Evolutionary conservation across 345 rosid genomes (phyloP), one percentile per base, ranked within the genome.

Genomic region (Gossypium anomalum): DNA sequence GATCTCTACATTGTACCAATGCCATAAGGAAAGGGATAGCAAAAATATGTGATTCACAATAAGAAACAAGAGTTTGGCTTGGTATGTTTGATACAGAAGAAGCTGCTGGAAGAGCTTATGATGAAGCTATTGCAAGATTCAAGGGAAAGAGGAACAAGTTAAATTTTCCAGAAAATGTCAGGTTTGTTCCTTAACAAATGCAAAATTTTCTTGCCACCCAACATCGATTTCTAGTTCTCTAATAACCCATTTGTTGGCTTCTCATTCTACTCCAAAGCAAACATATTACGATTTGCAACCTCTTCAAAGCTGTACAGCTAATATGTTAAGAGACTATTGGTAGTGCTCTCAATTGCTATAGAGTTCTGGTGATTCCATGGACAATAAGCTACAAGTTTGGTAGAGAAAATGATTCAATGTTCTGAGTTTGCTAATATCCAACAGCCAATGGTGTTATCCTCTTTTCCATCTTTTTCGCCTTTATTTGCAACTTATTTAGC

Each of bases 11-110:
- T 34, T 34, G 7, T 34, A 5, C 7, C 7, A 34, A 34, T 34
- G 63, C 98, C 97, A 0, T 89, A 94, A 94, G 97, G 97, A 88
- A 89, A 73, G 90, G 97, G 97, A 96, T 93, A 0, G 97, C 94
- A 0, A 94, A 93, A 83, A 93, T 93, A 57, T 87, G 97, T 0
- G 98, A 90, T 76, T 92, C 94, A 0, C 89, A 88, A 63, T 90
- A 82, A 66, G 98, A 94, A 2, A 87, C 90, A 2, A 79, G 97
- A 70, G 93, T 93, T 3, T 93, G 98, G 98, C 86, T 91, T 0
- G 98, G 98, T 29, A 91, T 97, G 13, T 91, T 93, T 78, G 89
- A 91, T 22, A 90, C 90, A 3, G 97, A 92, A 0, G 94, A 90
- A 70, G 89, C 92, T 0, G 98, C 94, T 2, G 98, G 93, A 51